These are phyloP conservation scores for Rhizophagus clarus DNA, from an alignment of 192 early-diverging fungal genomes.

Conservation along the genomic window DNA sequence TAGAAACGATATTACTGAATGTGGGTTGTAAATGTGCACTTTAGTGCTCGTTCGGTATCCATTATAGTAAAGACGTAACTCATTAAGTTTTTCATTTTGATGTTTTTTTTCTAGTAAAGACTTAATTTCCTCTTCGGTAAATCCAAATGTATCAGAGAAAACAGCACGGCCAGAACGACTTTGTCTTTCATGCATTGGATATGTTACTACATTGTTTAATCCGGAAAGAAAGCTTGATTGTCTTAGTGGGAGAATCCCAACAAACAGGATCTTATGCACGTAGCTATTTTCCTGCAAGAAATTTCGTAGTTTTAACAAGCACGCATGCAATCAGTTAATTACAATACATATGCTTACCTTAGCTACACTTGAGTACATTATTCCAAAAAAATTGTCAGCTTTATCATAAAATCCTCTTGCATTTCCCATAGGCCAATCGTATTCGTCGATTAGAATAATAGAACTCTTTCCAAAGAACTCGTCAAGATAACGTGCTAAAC, in stretches of 20 bases:
- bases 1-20: constrained; percentile 16
- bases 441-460: constrained; percentile 31
- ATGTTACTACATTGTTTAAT: neutral
- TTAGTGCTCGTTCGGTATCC: constrained; percentile 15
- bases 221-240: constrained; percentile 19
- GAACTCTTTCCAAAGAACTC: neutral
- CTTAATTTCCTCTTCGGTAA: constrained; percentile 19
- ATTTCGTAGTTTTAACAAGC: neutral
- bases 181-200: constrained; percentile 9
- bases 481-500: constrained; percentile 1
- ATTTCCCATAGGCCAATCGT: constrained; percentile 26
- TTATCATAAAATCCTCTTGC: constrained; percentile 2
- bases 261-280: constrained; percentile 11
- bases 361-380: constrained; percentile 22
- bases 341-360: constrained; percentile 4
- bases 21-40: neutral
- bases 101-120: neutral
- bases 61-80: neutral
- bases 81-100: neutral
- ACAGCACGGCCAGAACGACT: neutral
- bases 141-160: constrained; percentile 16
- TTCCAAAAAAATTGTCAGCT: neutral
- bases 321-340: neutral
- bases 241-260: neutral
- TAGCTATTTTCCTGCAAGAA: constrained; percentile 2